Base-by-base conservation (phyloP, 2,329 filamentous ascomycete species). In the Geosmithia putterillii region DNA sequence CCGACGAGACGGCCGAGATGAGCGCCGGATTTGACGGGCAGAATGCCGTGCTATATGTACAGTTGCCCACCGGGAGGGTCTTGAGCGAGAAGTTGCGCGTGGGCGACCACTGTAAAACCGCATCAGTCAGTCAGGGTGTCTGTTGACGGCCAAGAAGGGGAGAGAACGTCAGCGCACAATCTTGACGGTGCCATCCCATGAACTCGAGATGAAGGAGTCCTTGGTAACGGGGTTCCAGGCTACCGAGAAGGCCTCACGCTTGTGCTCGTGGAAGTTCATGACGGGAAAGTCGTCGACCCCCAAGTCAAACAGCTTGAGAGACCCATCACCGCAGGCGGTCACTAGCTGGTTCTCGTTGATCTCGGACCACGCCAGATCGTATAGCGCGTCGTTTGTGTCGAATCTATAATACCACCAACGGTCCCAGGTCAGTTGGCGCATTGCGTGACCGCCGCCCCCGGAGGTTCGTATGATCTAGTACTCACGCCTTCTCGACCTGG, bases 141-240 rank as follows among this genome's bases (percentile, higher is more conserved):
- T n/a, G n/a, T n/a, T n/a, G n/a, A n/a, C n/a, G n/a, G n/a, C n/a
- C n/a, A 14, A 19, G 7, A 19, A 38, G 18, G 21, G 40, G 46
- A 40, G n/a, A 15, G 32, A 18, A 37, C 34, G 23, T 23, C 17
- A 20, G 34, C 72, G 46, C 57, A 81, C 79, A 54, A 98, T 80
- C 66, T 95, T 95, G 53, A 96, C 79, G 2, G 86, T 94, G 41
- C 92, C 92, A 56, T 98, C 92, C 92, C 92, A 98, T 6, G 87
- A 94, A 51, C 82, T 88, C 1, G 86, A 94, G 23, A 88, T 74
- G 58, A 98, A 96, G 0, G 79, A 86, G 55, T 92, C 85, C 60
- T 98, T 98, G 23, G 84, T 78, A 5, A 94, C 77, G 18, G 94
- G 76, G 54, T 90, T 95, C 90, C 90, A 98, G 57, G 82, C 77